These are phyloP conservation scores for Blastocladiella britannica DNA, from an alignment of 192 early-diverging fungal species.

Conservation along the genomic window DNA sequence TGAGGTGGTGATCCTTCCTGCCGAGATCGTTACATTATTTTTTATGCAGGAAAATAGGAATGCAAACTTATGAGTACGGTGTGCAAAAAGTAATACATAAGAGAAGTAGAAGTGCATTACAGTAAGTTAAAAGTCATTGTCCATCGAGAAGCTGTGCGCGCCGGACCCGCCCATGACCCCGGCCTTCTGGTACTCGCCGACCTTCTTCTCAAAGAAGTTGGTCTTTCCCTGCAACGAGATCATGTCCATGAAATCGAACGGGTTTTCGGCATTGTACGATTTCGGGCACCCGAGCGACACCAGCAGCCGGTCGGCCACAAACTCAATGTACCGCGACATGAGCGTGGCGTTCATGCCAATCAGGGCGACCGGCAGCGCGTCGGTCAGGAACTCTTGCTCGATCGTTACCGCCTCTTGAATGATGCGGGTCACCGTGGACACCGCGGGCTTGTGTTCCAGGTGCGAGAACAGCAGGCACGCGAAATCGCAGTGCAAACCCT, in stretches of 20 bases:
- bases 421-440: constrained; percentile 41
- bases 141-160: constrained; percentile 51
- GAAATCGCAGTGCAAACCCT: constrained; percentile 94
- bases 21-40: too few species aligned
- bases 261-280: constrained; percentile 66
- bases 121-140: constrained; percentile 53
- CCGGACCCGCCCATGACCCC: constrained; percentile 47
- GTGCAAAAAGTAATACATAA: not conserved
- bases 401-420: constrained; percentile 74
- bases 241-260: constrained; percentile 98
- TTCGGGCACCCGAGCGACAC: constrained; percentile 73
- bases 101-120: not conserved
- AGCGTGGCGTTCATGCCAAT: constrained; percentile 92
- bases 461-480: constrained; percentile 81
- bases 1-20: too few species aligned
- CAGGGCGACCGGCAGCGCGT: constrained; percentile 70
- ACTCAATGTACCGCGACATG: constrained; percentile 96
- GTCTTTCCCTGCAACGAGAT: constrained; percentile 97
- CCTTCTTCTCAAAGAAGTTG: constrained; percentile 96
- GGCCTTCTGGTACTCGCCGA: constrained; percentile 88
- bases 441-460: constrained; percentile 48
- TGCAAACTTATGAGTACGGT: constrained; percentile 4
- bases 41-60: too few species aligned
- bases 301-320: constrained; percentile 86
- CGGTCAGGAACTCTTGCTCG: constrained; percentile 89